Evolutionary conservation across 331 rosid genomes (phyloP).

Genomic region (Ulmus americana): DNA sequence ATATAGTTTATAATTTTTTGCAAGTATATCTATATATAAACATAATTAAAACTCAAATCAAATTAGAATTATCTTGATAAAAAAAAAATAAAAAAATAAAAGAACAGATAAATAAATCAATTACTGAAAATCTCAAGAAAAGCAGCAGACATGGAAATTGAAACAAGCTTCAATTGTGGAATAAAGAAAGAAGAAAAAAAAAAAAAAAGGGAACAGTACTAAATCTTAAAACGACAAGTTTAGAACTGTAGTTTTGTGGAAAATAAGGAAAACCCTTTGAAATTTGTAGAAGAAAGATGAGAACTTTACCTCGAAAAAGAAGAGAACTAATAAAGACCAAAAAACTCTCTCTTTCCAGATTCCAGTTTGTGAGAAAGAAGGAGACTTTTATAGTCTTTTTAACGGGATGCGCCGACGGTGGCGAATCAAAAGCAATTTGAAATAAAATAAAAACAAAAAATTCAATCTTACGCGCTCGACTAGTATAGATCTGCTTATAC

Average conservation of each 20-base stretch:
- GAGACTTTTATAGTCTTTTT: background rate
- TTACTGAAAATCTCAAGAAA: background rate
- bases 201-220: too few species aligned
- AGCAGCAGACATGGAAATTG: too few species aligned
- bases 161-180: too few species aligned
- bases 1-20: too few species aligned
- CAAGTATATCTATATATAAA: background rate
- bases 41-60: background rate
- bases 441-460: background rate
- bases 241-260: too few species aligned
- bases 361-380: background rate
- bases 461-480: slow-evolving; percentile 6
- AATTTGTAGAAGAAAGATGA: background rate
- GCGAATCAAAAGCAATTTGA: background rate
- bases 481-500: background rate
- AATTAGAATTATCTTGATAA: background rate
- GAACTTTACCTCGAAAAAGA: background rate
- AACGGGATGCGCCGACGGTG: background rate
- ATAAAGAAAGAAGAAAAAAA: too few species aligned
- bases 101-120: background rate
- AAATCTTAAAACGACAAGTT: too few species aligned
- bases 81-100: background rate
- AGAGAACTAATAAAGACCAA: background rate
- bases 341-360: background rate
- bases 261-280: background rate